Evolutionary conservation across 2,329 filamentous ascomycete species (phyloP).

Genomic region (Talaromyces sp.): DNA sequence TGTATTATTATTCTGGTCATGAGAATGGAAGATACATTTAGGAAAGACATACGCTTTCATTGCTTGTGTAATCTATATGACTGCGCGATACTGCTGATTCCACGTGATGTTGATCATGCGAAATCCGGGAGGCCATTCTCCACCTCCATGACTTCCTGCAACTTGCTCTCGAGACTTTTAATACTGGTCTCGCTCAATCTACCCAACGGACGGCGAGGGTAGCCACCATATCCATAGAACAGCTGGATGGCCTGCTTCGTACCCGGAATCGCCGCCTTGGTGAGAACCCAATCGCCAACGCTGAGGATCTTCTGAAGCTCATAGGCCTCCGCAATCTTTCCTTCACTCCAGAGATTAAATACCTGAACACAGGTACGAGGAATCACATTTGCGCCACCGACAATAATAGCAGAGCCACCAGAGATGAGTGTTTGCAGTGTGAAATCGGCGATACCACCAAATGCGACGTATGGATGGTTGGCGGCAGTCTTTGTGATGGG

Average conservation of each 20-base stretch:
- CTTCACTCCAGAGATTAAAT: slow-evolving; percentile 74
- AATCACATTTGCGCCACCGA: slow-evolving; percentile 82
- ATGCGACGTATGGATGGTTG: slow-evolving; percentile 69
- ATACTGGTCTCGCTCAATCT: slow-evolving; percentile 34
- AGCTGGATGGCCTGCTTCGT: slow-evolving; percentile 82
- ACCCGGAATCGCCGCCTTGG: slow-evolving; percentile 78
- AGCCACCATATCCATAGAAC: slow-evolving; percentile 81
- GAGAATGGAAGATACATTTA: neutral
- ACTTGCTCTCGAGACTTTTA: slow-evolving; percentile 34
- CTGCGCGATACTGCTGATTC: neutral
- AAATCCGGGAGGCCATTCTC: slow-evolving; percentile 38
- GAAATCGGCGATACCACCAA: slow-evolving; percentile 87
- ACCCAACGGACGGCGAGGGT: slow-evolving; percentile 63
- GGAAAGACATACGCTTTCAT: neutral
- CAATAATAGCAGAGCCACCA: slow-evolving; percentile 81
- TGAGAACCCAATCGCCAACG: slow-evolving; percentile 79
- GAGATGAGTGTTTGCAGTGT: slow-evolving; percentile 77
- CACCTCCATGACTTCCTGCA: slow-evolving; percentile 38
- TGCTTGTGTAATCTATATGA: neutral
- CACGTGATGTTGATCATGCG: slow-evolving; percentile 24
- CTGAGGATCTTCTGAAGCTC: slow-evolving; percentile 73
- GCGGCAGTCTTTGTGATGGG: slow-evolving; percentile 30
- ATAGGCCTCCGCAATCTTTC: slow-evolving; percentile 73
- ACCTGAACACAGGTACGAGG: slow-evolving; percentile 79
- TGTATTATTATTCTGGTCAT: neutral